Evolutionary conservation across 768 basidiomycete genomes (phyloP), one percentile per base, ranked within the genome.

Genomic region (Trametes villosa): DNA sequence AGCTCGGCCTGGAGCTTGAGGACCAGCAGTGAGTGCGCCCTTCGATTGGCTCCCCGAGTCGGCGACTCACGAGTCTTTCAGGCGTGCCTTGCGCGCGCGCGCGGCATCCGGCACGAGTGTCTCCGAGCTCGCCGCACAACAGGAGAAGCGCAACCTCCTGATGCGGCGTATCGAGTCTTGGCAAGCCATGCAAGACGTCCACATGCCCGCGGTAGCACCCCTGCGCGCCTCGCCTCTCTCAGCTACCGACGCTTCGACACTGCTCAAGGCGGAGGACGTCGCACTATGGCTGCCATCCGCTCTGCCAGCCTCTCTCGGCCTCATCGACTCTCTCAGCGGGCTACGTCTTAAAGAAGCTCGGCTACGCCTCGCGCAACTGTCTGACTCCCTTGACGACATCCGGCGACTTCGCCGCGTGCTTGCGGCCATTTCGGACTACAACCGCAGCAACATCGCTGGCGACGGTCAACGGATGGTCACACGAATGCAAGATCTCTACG

Each of bases 21-120:
- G 67, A 71, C 3, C 51, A 65, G 20, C 71, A 72, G 71, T 72
- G 41, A 24, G 70, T 66, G 13, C 15, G 9, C 15, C n/a, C n/a
- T n/a, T n/a, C 40, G 9, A 9, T n/a, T 11, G 5, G 40, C 11
- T 8, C n/a, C 34, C 8, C 17, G 33, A 2, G 12, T 15, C 4
- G 29, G 41, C 5, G 44, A n/a, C 9, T 12, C 13, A 17, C 3
- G 15, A 30, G 7, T 13, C 13, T 13, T 34, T 7, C 29, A 54
- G 53, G n/a, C 53, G 53, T 12, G 41, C 27, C 4, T 29, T 48
- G 3, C 45, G 46, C 0, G 22, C n/a, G 12, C 46, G 38, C 6
- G 36, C 26, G 1, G 4, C 17, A 4, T 5, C 40, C 9, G 34
- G 15, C 22, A 34, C 13, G 4, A 49, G 26, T 8, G 15, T 41